Evolutionary conservation across 441 rosid species (phyloP).

Genomic region (Erysimum pusillum): DNA sequence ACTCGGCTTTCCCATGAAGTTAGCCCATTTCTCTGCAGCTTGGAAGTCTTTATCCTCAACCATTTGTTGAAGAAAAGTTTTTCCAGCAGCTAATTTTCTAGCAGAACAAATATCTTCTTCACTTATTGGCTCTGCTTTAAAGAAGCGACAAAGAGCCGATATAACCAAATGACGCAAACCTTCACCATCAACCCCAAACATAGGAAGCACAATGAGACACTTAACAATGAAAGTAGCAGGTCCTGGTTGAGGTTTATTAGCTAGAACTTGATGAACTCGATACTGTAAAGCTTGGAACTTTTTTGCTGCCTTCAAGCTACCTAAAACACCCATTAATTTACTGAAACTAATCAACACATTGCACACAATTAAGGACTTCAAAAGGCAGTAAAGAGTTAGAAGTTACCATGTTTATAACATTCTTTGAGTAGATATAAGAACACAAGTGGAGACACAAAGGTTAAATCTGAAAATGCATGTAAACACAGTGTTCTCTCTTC

Average conservation of each 20-base stretch:
- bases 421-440: slow-evolving; percentile 88
- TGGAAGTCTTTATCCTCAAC: slow-evolving; percentile 68
- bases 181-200: too few species aligned
- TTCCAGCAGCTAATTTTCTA: slow-evolving; percentile 75
- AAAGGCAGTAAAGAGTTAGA: slow-evolving; percentile 20
- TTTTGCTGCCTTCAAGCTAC: slow-evolving; percentile 72
- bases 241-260: too few species aligned
- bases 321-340: slow-evolving; percentile 51
- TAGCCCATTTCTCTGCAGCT: slow-evolving; percentile 97
- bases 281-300: too few species aligned
- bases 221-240: too few species aligned
- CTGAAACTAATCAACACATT: too few species aligned
- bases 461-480: slow-evolving; percentile 78
- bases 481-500: slow-evolving; percentile 47
- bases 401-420: slow-evolving; percentile 79
- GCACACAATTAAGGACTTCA: background rate
- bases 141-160: too few species aligned
- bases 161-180: too few species aligned
- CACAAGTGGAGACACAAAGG: slow-evolving; percentile 72
- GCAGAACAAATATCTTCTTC: slow-evolving; percentile 58
- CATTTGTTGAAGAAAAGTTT: slow-evolving; percentile 79
- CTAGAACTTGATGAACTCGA: too few species aligned
- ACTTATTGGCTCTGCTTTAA: slow-evolving; percentile 38
- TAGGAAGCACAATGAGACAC: too few species aligned
- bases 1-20: slow-evolving; percentile 86